phyloP scores from a whole-genome alignment of 495 filamentous ascomycete species.

The Recurvomyces mirabilis region DNA sequence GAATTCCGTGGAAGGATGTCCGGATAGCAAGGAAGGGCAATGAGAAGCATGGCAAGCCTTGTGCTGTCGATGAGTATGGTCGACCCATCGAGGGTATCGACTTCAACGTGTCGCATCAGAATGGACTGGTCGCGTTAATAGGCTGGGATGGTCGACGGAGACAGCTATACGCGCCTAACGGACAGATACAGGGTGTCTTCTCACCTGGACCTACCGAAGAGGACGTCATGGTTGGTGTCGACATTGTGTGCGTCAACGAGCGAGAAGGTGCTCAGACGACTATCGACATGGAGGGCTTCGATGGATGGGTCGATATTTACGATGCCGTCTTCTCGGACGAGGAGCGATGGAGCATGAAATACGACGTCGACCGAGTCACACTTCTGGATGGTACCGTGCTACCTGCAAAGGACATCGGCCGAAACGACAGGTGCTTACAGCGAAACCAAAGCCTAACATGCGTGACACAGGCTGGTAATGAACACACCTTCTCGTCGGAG shows the following conservation, averaged over 20 bases:
- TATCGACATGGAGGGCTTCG: slow-evolving; percentile 41
- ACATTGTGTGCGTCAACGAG: slow-evolving; percentile 68
- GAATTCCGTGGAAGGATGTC: slow-evolving; percentile 55
- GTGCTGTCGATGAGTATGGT: slow-evolving; percentile 29
- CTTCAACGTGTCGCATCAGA: slow-evolving; percentile 88
- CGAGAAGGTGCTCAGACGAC: slow-evolving; percentile 44
- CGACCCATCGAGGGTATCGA: slow-evolving; percentile 37
- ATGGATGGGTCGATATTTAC: slow-evolving; percentile 64
- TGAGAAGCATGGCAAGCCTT: slow-evolving; percentile 52
- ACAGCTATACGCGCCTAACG: slow-evolving; percentile 26
- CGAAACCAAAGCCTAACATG: slow-evolving; percentile 26
- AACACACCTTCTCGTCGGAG: slow-evolving; percentile 26
- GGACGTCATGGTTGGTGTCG: slow-evolving; percentile 44
- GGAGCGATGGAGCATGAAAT: slow-evolving; percentile 50
- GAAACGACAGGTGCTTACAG: slow-evolving; percentile 24
- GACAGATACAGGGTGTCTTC: slow-evolving; percentile 14
- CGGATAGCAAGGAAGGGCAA: slow-evolving; percentile 47
- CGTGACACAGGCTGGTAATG: slow-evolving; percentile 22
- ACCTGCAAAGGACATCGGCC: slow-evolving; percentile 24
- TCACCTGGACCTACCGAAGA: slow-evolving; percentile 1
- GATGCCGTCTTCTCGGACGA: slow-evolving; percentile 57
- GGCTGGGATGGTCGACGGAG: slow-evolving; percentile 28
- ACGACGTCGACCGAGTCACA: slow-evolving; percentile 28
- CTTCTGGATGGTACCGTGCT: slow-evolving; percentile 28
- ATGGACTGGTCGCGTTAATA: slow-evolving; percentile 58